Evolutionary conservation across 495 filamentous ascomycete species (phyloP).

Genomic region (Penicillium manginii): DNA sequence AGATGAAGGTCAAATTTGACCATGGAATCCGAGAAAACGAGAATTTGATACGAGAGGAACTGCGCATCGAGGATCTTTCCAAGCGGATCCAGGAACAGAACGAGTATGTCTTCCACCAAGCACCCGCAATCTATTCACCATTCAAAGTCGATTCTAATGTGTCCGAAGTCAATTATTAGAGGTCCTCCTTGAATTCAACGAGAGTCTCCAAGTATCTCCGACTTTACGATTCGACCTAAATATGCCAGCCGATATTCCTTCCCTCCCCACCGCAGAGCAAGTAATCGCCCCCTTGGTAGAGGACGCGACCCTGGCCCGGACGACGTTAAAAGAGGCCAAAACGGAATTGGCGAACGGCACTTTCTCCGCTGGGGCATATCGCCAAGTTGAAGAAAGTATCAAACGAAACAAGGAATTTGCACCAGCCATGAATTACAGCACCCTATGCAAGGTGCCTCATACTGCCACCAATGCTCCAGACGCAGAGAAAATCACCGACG

Average conservation of each 20-base stretch:
- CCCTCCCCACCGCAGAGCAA: conserved; percentile 41
- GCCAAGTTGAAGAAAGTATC: conserved; percentile 44
- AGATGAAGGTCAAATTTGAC: conserved; percentile 86
- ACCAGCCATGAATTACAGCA: conserved; percentile 38
- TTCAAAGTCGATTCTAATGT: conserved; percentile 21
- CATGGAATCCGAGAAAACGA: conserved; percentile 79
- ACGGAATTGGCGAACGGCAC: conserved; percentile 43
- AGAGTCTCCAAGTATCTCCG: conserved; percentile 72
- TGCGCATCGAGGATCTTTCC: conserved; percentile 74
- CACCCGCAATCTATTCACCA: not conserved
- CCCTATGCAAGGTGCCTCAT: conserved; percentile 38
- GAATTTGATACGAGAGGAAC: conserved; percentile 73
- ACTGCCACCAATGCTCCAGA: conserved; percentile 24
- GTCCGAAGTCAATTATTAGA: conserved; percentile 72
- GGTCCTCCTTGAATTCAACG: conserved; percentile 84
- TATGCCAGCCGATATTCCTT: conserved; percentile 46
- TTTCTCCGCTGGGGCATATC: conserved; percentile 42
- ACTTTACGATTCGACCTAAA: conserved; percentile 68
- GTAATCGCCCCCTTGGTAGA: conserved; percentile 41
- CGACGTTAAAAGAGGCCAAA: conserved; percentile 50
- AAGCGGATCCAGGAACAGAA: conserved; percentile 84
- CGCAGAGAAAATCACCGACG: conserved; percentile 19
- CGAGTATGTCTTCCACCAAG: conserved; percentile 56
- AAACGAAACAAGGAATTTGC: conserved; percentile 45
- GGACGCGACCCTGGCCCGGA: conserved; percentile 41